A percentile compares a stretch with the other conserved stretches of the same genome.
These are phyloP conservation scores for Mucor racemosus DNA, from an alignment of 371 early-diverging fungal genomes.

Conservation along the genomic window DNA sequence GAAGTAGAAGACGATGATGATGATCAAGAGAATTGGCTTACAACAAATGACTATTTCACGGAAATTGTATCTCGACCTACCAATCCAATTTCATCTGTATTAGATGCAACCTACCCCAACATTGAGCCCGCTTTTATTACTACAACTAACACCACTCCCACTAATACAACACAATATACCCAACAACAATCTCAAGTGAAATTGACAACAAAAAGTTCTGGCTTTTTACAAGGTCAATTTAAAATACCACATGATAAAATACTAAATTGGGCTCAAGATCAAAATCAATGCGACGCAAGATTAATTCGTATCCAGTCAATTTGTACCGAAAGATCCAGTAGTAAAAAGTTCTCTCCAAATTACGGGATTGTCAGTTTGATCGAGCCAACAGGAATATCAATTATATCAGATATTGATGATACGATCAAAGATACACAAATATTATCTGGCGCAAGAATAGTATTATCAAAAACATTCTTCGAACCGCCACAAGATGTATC, in stretches of 20 bases:
- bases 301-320: conserved; percentile 31
- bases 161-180: neutral
- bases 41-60: neutral
- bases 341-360: conserved; percentile 24
- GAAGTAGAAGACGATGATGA: neutral
- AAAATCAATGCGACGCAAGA: conserved; percentile 38
- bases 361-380: conserved; percentile 58
- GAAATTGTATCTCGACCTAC: conserved; percentile 6
- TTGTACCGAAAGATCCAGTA: conserved; percentile 7
- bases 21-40: neutral
- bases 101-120: conserved; percentile 2
- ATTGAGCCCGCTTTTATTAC: neutral
- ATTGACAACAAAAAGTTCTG: conserved; percentile 20
- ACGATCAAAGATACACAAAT: conserved; percentile 87
- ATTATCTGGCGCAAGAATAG: conserved; percentile 66
- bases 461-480: conserved; percentile 75
- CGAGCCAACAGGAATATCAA: conserved; percentile 66
- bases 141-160: neutral
- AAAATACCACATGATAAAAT: conserved; percentile 28
- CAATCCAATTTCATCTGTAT: conserved; percentile 22
- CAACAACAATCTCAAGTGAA: conserved; percentile 5
- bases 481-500: conserved; percentile 59
- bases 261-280: conserved; percentile 36
- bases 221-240: conserved; percentile 38
- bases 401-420: conserved; percentile 89